Evolutionary conservation across 2,329 filamentous ascomycete species (phyloP).

Genomic region (Basipetospora chlamydospora): DNA sequence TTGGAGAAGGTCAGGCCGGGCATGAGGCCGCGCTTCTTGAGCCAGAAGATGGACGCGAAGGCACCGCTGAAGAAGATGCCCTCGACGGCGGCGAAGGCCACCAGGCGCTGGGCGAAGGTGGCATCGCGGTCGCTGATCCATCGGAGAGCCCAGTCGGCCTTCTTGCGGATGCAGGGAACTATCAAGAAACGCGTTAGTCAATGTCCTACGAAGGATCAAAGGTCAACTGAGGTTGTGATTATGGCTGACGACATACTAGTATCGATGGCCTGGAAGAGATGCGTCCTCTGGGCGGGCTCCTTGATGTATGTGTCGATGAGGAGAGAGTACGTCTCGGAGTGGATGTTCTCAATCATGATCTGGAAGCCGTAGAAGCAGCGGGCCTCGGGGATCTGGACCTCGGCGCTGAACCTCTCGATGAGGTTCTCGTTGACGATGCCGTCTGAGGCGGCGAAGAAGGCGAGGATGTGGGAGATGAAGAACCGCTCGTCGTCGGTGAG

Average conservation of each 20-base stretch:
- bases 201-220: too few species aligned
- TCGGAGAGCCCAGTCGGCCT: slow-evolving; percentile 91
- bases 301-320: slow-evolving; percentile 99
- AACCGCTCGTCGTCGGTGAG: slow-evolving; percentile 94
- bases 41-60: slow-evolving; percentile 98
- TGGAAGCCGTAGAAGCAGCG: slow-evolving; percentile 99
- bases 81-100: slow-evolving; percentile 95
- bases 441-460: slow-evolving; percentile 97
- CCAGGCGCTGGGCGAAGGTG: slow-evolving; percentile 86
- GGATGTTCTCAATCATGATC: slow-evolving; percentile 99
- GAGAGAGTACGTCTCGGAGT: slow-evolving; percentile 98
- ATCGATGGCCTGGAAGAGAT: slow-evolving; percentile 97
- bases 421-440: slow-evolving; percentile 99
- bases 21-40: slow-evolving; percentile 99
- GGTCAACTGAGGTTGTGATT: too few species aligned
- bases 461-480: slow-evolving; percentile 96
- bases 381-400: slow-evolving; percentile 94
- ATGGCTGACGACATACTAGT: slow-evolving; percentile 76
- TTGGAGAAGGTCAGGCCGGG: slow-evolving; percentile 97
- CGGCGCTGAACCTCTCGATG: slow-evolving; percentile 89
- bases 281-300: slow-evolving; percentile 82
- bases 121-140: slow-evolving; percentile 94
- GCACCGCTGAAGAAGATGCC: slow-evolving; percentile 99
- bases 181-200: slow-evolving; percentile 7
- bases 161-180: slow-evolving; percentile 95